Base-by-base conservation (phyloP, 495 filamentous ascomycete genomes). In the Xylona heveae region DNA sequence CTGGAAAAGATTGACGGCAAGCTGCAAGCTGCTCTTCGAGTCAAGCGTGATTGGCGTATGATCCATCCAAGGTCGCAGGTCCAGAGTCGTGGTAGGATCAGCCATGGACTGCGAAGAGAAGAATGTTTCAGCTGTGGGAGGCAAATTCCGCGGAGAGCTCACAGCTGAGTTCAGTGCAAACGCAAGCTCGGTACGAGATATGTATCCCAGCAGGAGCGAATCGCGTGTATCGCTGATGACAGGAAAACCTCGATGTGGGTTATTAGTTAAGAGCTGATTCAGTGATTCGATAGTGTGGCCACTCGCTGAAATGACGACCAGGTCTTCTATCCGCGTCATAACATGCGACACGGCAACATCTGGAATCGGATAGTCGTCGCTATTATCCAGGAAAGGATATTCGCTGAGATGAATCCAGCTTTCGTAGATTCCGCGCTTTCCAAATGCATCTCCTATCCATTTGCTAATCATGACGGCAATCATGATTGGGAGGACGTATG, bases 401-500 rank as follows among this genome's bases (percentile, higher is more conserved):
- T 82, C 83, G 41, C 85, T 85, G 48, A 95, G 75, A 35, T 79
- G 76, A 46, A 97, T 95, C 88, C 88, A 97, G 28, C 71, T 77
- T 46, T 97, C 88, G 58, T 97, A 97, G 50, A 97, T 97, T 19
- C 90, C 88, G 12, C 78, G 70, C 30, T 79, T 80, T 12, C 78
- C 79, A 51, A 97, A 91, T 18, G 85, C 88, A 50, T 97, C 88
- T 44, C 88, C 88, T 14, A 92, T 82, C 88, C 88, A 97, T 53
- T 97, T 97, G 38, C 75, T 78, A 15, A 95, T 55, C 85, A 97
- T 92, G 38, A 97, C 88, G n/a, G 90, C 83, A 37, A 97, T 78
- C 88, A 97, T 97, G 47, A 97, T 95, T 13, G 88, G 88, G 7
- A 97, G 71, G 20, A 97, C 88, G 48, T 97, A 95, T 0, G 84